Base-by-base conservation (phyloP, 108 stramenopile genomes). In the Parietichytrium sp. region DNA sequence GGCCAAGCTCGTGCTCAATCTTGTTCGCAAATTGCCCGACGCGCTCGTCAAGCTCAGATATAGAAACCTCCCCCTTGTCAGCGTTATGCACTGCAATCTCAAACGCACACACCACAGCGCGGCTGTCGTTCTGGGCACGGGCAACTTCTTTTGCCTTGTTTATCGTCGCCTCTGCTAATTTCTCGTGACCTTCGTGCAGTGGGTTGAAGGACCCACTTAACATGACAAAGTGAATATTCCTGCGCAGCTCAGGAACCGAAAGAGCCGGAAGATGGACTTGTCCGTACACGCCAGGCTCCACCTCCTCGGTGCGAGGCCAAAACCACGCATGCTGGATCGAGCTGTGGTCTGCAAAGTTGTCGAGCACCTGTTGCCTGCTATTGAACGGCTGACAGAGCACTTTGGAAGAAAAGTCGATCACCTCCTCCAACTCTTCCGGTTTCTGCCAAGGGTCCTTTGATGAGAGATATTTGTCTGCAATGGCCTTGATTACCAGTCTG, bases 121-220 rank as follows among this genome's bases (percentile, higher is more conserved):
- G n/a, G n/a, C n/a, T n/a, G n/a, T n/a, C n/a, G n/a, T n/a, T n/a
- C n/a, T n/a, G n/a, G n/a, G n/a, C n/a, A n/a, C n/a, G n/a, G n/a
- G n/a, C n/a, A 23, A 93, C 81, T 10, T 91, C 87, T 12, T 91
- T 78, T 8, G 94, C 92, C n/a, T n/a, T n/a, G n/a, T n/a, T n/a
- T n/a, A n/a, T n/a, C n/a, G n/a, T n/a, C 7, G 93, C 94, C 55
- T 87, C 81, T 15, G 92, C 93, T 50, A 96, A 81, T 31, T 79
- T 51, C 26, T 90, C 77, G 84, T 96, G 95, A 47, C 94, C 95
- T 36, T 80, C 54, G 82, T 96, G 95, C 26, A 93, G 91, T 25
- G 95, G 95, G 86, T 94, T 93, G 80, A 93, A 96, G 81, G 92
- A 93, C 49, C 95, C 95, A 8, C 93, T 93, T 26, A 94, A 88